Conservation (phyloP, 116 monocot genomes). For the Zostera marina region DNA sequence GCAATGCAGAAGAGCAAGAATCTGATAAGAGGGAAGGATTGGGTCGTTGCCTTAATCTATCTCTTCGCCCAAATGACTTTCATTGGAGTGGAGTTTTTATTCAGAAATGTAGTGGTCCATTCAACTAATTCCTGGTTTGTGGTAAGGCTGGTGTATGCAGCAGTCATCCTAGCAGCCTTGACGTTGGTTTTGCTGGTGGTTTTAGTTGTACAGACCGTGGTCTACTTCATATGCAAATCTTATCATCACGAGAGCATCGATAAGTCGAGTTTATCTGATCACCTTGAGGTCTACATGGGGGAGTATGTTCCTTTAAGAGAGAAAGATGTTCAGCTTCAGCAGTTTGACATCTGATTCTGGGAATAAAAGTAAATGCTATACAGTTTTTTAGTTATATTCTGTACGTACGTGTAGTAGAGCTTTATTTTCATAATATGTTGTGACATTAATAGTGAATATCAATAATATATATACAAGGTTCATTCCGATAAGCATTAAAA, state of each 20-base stretch:
- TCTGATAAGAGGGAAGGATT: conserved; percentile 54
- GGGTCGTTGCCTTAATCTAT: conserved; percentile 33
- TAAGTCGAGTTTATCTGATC: conserved; percentile 61
- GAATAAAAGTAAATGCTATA: background rate
- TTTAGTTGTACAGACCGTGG: conserved; percentile 64
- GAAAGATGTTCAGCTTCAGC: conserved; percentile 77
- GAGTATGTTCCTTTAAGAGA: conserved; percentile 65
- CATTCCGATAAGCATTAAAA: no score
- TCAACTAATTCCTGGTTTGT: background rate
- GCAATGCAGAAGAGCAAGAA: conserved; percentile 61
- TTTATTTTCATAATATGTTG: no score
- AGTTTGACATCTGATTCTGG: conserved; percentile 23
- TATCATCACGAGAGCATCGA: conserved; percentile 96
- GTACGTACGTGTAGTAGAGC: no score
- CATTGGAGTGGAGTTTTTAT: conserved; percentile 40
- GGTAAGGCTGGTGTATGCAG: conserved; percentile 15
- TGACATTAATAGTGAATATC: no score
- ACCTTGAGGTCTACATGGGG: conserved; percentile 77
- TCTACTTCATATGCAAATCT: conserved; percentile 92
- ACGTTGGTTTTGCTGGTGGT: conserved; percentile 34
- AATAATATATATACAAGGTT: no score
- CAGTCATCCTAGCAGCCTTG: conserved; percentile 18
- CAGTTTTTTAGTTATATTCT: no score
- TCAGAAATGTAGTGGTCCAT: conserved; percentile 27
- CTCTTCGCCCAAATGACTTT: conserved; percentile 33